Percentiles rank a stretch among this genome's conserved stretches.
Conservation (phyloP, 2,329 filamentous ascomycete species). For the Dissoconium aciculare region DNA sequence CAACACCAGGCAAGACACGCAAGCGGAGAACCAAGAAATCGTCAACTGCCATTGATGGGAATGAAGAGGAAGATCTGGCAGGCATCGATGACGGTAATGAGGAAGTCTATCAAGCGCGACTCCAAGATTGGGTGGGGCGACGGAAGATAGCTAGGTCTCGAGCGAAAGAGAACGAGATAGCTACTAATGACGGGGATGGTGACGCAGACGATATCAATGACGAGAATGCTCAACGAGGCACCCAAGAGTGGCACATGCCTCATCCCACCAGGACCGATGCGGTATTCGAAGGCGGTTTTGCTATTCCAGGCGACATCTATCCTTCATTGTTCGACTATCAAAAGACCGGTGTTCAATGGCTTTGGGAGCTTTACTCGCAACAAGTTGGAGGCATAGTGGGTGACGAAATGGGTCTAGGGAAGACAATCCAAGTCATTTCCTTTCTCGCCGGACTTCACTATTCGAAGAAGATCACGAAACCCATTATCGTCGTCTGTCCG, state of each 20-base stretch:
- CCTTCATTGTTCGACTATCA: slow-evolving; percentile 92
- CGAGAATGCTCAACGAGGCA: slow-evolving; percentile 26
- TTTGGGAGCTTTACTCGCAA: slow-evolving; percentile 81
- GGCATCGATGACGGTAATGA: slow-evolving; percentile 83
- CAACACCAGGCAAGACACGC: slow-evolving; percentile 26
- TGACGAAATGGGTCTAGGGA: slow-evolving; percentile 98
- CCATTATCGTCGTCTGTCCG: slow-evolving; percentile 81
- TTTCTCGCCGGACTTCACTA: slow-evolving; percentile 87
- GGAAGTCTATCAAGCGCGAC: slow-evolving; percentile 56
- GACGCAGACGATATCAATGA: slow-evolving; percentile 18
- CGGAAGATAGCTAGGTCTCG: slow-evolving; percentile 44
- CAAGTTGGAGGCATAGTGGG: slow-evolving; percentile 87
- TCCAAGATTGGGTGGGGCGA: slow-evolving; percentile 58
- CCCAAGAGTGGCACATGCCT: slow-evolving; percentile 63
- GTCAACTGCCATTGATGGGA: slow-evolving; percentile 15
- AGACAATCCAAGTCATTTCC: slow-evolving; percentile 69
- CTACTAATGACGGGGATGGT: background rate
- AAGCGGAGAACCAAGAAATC: slow-evolving; percentile 23
- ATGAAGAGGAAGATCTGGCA: slow-evolving; percentile 33
- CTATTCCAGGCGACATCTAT: slow-evolving; percentile 80
- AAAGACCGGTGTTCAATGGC: slow-evolving; percentile 91
- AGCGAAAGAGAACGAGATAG: slow-evolving; percentile 12
- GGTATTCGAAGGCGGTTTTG: slow-evolving; percentile 57
- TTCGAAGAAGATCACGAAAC: slow-evolving; percentile 68
- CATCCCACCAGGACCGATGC: slow-evolving; percentile 72